These are phyloP conservation scores for Colletotrichum lindemuthianum DNA, from an alignment of 2,329 filamentous ascomycete species.

Conservation along the genomic window DNA sequence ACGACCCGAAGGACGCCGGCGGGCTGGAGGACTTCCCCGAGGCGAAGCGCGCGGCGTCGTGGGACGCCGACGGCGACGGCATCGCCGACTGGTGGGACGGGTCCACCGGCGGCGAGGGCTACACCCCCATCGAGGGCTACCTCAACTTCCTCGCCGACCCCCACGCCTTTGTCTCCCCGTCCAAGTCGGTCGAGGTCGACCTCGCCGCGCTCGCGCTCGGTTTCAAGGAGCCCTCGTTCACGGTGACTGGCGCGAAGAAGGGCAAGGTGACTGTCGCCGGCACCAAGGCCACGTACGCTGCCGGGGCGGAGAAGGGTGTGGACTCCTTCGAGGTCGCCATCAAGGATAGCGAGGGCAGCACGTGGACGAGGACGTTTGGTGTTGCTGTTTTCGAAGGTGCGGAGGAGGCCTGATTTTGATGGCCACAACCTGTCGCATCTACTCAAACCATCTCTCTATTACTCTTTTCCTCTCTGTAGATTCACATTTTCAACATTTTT, in stretches of 20 bases:
- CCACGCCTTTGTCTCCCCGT: slow-evolving; percentile 44
- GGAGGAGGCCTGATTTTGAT: background rate
- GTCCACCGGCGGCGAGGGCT: slow-evolving; percentile 44
- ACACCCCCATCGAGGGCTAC: slow-evolving; percentile 46
- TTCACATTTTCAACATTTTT: too few species aligned
- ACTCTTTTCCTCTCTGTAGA: too few species aligned
- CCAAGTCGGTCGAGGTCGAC: slow-evolving; percentile 39
- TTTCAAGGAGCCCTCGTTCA: slow-evolving; percentile 37
- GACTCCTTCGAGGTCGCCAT: slow-evolving; percentile 36
- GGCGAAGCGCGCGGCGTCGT: slow-evolving; percentile 38
- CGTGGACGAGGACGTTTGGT: slow-evolving; percentile 37
- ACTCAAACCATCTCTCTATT: too few species aligned
- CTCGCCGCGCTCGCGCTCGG: slow-evolving; percentile 40
- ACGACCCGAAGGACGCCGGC: slow-evolving; percentile 45
- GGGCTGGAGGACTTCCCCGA: slow-evolving; percentile 46
- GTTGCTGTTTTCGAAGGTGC: slow-evolving; percentile 34
- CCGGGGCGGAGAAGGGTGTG: slow-evolving; percentile 33
- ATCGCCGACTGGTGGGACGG: slow-evolving; percentile 50
- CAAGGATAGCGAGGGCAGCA: slow-evolving; percentile 38
- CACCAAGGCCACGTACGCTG: slow-evolving; percentile 32
- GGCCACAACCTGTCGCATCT: too few species aligned
- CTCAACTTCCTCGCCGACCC: slow-evolving; percentile 49
- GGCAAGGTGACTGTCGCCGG: slow-evolving; percentile 35
- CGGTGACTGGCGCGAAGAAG: slow-evolving; percentile 26
- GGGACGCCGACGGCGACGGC: slow-evolving; percentile 47